These are phyloP conservation scores for Globisporangium heterothallicum DNA, from an alignment of 352 stramenopile species.

Conservation along the genomic window DNA sequence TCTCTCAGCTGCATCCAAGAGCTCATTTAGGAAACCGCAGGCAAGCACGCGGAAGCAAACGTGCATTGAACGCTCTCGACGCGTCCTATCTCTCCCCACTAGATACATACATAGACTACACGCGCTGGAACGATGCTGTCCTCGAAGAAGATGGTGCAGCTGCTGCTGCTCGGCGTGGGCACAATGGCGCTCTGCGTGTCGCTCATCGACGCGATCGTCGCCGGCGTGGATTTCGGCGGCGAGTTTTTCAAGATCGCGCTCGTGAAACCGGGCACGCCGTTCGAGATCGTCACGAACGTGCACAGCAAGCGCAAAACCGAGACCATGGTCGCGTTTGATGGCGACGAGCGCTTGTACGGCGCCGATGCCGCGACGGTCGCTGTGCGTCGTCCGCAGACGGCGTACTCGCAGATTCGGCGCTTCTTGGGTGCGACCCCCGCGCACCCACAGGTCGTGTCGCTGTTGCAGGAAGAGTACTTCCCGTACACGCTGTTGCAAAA, in stretches of 20 bases:
- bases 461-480: constrained; percentile 72
- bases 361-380: constrained; percentile 91
- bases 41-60: neutral
- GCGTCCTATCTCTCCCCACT: no score
- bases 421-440: constrained; percentile 84
- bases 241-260: constrained; percentile 86
- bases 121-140: constrained; percentile 20
- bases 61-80: no score
- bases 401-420: constrained; percentile 85
- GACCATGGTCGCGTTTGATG: constrained; percentile 89
- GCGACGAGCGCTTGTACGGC: constrained; percentile 92
- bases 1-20: neutral
- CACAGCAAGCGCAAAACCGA: constrained; percentile 98
- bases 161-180: constrained; percentile 23
- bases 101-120: no score
- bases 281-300: constrained; percentile 98
- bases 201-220: constrained; percentile 45
- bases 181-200: constrained; percentile 1
- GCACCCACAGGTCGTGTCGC: constrained; percentile 55
- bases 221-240: constrained; percentile 94
- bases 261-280: constrained; percentile 90
- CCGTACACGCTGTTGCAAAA: constrained; percentile 82
- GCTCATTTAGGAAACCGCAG: neutral
- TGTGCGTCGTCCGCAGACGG: constrained; percentile 90
- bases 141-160: constrained; percentile 17